Evolutionary conservation across 2,329 filamentous ascomycete genomes (phyloP), one percentile per base, ranked within the genome.

Genomic region (Pseudogymnoascus sp.): DNA sequence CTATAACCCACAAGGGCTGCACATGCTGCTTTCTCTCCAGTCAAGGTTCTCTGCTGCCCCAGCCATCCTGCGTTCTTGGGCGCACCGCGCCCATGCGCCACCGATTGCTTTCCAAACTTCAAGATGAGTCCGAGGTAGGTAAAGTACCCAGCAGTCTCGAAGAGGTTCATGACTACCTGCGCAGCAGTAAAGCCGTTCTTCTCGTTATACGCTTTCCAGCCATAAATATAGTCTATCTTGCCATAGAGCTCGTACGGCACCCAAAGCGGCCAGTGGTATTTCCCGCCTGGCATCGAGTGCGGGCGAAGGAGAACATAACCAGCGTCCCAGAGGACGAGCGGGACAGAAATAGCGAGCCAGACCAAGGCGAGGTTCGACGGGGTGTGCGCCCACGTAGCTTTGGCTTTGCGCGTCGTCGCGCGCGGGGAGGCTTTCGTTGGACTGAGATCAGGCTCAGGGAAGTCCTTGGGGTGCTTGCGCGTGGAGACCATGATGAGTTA

Each of bases 241-340:
- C 83, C 85, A 70, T 90, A 90, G 0, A 88, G 77, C 66, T 83
- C 84, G 71, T 90, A 90, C 0, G 86, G 86, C 7, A 76, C 78
- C 82, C 83, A 90, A 60, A 89, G 70, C 0, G 84, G 84, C 69
- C 78, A 81, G 69, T 89, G 86, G 13, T 84, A 75, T 13, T 73
- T 77, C 4, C 87, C 86, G 31, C 86, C 86, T 0, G 84, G 83
- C 85, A 90, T 89, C 62, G 80, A 85, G 72, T 87, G 79, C 13
- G 87, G 87, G 57, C 87, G 85, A 38, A 87, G 75, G 60, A 89
- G 74, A 11, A 89, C 81, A 73, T 89, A 90, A 33, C 79, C 76
- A 2, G 79, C 78, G 70, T 89, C 87, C 87, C 86, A 89, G 6
- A 83, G 70, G n/a, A 89, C 86, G 11, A 89, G 76, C 0, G 86